Conservation (phyloP, 768 basidiomycete species). For the Coprinopsis sp. region DNA sequence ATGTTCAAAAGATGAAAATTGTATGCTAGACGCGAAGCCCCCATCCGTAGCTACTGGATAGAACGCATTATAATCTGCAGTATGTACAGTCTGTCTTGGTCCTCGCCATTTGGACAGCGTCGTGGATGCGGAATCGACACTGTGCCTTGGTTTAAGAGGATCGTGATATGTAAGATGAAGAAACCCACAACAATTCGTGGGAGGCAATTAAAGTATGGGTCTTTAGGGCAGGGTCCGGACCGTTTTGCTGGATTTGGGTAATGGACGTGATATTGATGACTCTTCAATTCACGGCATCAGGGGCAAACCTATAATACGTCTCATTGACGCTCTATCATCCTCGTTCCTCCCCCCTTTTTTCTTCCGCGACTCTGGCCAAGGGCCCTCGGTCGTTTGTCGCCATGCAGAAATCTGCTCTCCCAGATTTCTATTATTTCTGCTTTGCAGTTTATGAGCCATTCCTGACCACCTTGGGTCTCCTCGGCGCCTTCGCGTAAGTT, state of each 20-base stretch:
- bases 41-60: constrained; percentile 16
- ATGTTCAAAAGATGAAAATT: constrained; percentile 16
- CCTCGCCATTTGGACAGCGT: constrained; percentile 62
- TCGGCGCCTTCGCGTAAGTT: constrained; percentile 53
- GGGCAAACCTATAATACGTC: not conserved
- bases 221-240: constrained; percentile 33
- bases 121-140: constrained; percentile 40
- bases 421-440: constrained; percentile 66
- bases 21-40: constrained; percentile 57
- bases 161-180: constrained; percentile 51
- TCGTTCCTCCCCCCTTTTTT: constrained; percentile 4
- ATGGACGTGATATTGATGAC: no score
- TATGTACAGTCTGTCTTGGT: constrained; percentile 55
- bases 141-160: constrained; percentile 66
- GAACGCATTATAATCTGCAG: constrained; percentile 72
- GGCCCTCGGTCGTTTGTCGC: constrained; percentile 10
- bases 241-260: not conserved
- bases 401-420: constrained; percentile 49
- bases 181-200: constrained; percentile 11
- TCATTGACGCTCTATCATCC: constrained; percentile 1
- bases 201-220: constrained; percentile 15
- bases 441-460: constrained; percentile 75
- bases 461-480: constrained; percentile 56
- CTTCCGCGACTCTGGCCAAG: constrained; percentile 4
- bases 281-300: no score